phyloP scores from a whole-genome alignment of 129 eudicot species.

The Centrapalus pauciflorus region DNA sequence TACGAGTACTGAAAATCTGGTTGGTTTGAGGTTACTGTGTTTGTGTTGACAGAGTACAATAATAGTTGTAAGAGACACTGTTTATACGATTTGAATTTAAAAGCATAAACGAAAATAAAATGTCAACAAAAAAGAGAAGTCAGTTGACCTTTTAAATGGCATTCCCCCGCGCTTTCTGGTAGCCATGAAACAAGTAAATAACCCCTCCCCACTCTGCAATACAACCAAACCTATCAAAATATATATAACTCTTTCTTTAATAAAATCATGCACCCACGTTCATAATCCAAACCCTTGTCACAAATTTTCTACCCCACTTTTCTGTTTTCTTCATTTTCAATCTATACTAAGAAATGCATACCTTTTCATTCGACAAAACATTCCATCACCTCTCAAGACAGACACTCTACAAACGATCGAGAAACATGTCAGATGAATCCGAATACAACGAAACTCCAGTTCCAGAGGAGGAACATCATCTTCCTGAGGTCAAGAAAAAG shows the following conservation, averaged over 20 bases:
- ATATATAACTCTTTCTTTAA: background rate
- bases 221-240: background rate
- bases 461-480: constrained; percentile 1
- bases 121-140: background rate
- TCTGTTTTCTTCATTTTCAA: background rate
- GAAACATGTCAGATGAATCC: constrained; percentile 15
- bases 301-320: background rate
- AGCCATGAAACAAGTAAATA: constrained; percentile 9
- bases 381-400: background rate
- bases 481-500: background rate
- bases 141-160: constrained; percentile 20
- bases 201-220: constrained; percentile 1
- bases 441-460: background rate
- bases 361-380: constrained; percentile 1
- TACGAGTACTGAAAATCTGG: too few relatives aligned
- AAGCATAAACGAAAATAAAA: too few relatives aligned
- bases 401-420: background rate
- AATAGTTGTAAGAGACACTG: too few relatives aligned
- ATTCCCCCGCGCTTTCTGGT: constrained; percentile 22
- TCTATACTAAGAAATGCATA: constrained; percentile 9
- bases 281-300: constrained; percentile 2
- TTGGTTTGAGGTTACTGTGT: too few relatives aligned
- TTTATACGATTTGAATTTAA: too few relatives aligned
- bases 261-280: constrained; percentile 36
- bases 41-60: too few relatives aligned